These are phyloP conservation scores for Aspergillus brasiliensis DNA, from an alignment of 2,329 filamentous ascomycete genomes.

Conservation along the genomic window DNA sequence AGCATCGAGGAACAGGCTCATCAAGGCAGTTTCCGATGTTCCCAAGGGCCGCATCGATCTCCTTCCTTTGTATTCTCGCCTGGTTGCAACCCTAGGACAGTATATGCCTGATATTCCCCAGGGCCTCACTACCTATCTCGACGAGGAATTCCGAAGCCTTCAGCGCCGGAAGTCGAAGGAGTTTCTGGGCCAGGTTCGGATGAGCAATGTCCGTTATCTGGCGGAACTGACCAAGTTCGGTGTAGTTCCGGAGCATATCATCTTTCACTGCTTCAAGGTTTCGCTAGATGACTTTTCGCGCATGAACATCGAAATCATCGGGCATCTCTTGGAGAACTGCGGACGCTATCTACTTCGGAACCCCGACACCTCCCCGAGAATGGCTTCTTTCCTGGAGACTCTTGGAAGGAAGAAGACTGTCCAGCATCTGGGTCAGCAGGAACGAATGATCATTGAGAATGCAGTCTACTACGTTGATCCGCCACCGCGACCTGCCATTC, in stretches of 20 bases:
- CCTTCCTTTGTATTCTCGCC: slow-evolving; percentile 84
- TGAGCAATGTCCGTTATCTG: slow-evolving; percentile 95
- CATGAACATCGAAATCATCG: slow-evolving; percentile 99
- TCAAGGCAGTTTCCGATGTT: slow-evolving; percentile 91
- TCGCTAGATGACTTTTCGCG: slow-evolving; percentile 95
- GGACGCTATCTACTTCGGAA: slow-evolving; percentile 91
- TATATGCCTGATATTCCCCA: slow-evolving; percentile 96
- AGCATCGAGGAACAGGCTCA: slow-evolving; percentile 87
- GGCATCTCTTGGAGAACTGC: slow-evolving; percentile 93
- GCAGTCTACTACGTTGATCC: slow-evolving; percentile 98
- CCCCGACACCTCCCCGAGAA: slow-evolving; percentile 86
- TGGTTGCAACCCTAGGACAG: slow-evolving; percentile 88
- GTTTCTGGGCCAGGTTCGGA: slow-evolving; percentile 88
- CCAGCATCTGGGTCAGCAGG: slow-evolving; percentile 91
- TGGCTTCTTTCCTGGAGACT: slow-evolving; percentile 92
- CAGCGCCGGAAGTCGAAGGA: slow-evolving; percentile 98
- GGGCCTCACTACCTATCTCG: slow-evolving; percentile 85
- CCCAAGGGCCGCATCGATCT: slow-evolving; percentile 92
- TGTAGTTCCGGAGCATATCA: slow-evolving; percentile 95
- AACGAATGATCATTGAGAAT: slow-evolving; percentile 98
- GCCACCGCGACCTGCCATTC: slow-evolving; percentile 87
- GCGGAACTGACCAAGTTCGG: slow-evolving; percentile 98
- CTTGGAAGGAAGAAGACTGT: slow-evolving; percentile 94
- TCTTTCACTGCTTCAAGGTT: slow-evolving; percentile 98
- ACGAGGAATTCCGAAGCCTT: slow-evolving; percentile 94